These are phyloP conservation scores for Gossypium davidsonii DNA, from an alignment of 441 rosid genomes.

Conservation along the genomic window DNA sequence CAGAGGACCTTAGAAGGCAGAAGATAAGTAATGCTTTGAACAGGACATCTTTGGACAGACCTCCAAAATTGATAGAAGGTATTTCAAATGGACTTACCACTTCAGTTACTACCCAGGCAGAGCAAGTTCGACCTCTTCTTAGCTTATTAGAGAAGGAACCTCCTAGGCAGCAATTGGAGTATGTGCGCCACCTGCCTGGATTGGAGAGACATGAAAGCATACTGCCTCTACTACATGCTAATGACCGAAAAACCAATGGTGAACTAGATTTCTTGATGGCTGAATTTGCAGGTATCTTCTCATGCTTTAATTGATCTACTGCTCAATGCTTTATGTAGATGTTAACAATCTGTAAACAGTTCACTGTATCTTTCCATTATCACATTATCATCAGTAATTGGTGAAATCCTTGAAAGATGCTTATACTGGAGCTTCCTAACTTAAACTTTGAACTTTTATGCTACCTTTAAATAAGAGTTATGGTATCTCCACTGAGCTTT, in stretches of 20 bases:
- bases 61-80: slow-evolving; percentile 58
- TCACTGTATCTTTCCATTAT: not conserved
- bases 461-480: not conserved
- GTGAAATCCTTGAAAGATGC: not conserved
- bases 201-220: slow-evolving; percentile 64
- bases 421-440: not conserved
- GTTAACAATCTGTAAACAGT: not conserved
- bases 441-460: not conserved
- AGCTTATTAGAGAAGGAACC: slow-evolving; percentile 99
- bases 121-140: slow-evolving; percentile 92
- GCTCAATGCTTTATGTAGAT: not conserved
- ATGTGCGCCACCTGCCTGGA: slow-evolving; percentile 69
- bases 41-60: slow-evolving; percentile 60
- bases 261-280: slow-evolving; percentile 87
- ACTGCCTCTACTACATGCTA: slow-evolving; percentile 74
- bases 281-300: slow-evolving; percentile 74
- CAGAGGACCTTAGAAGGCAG: slow-evolving; percentile 57
- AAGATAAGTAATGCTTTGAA: slow-evolving; percentile 38
- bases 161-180: slow-evolving; percentile 77
- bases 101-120: slow-evolving; percentile 42
- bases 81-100: slow-evolving; percentile 51
- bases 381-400: not conserved
- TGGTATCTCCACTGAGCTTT: not conserved
- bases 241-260: slow-evolving; percentile 76
- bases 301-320: not conserved